Evolutionary conservation across 306 rosid species (phyloP), one percentile per base, ranked within the genome.

Genomic region (apple (Malus domestica)): DNA sequence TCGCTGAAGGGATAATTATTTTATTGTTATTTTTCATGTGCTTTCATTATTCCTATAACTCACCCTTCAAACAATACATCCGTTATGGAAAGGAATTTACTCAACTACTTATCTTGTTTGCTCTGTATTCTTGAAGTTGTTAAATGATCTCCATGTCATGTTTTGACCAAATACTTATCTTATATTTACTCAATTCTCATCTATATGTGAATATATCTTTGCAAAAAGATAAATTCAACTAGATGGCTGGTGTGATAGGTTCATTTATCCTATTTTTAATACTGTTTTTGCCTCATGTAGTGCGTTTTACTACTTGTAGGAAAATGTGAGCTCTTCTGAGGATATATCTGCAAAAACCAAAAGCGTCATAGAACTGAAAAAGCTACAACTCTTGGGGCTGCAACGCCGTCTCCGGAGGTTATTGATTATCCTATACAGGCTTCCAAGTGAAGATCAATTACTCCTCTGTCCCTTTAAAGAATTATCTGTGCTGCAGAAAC

Each of bases 331-430:
- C 85, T 92, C 98, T 23, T 93, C 98, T 29, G 99, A 93, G 81
- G 99, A 93, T 86, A 90, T 96, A 84, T 89, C 98, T 85, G 89
- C 99, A 40, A 96, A 90, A 85, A 96, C 99, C 68, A 92, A 86
- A 85, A 96, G 98, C 83, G 99, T 96, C 76, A 96, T 96, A 82
- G 99, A 96, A 82, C 90, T 96, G 90, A 96, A 96, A 80, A 96
- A 96, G 64, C 98, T 96, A 71, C 99, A 96, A 80, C 86, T 96
- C 74, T 84, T 93, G 81, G 94, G 89, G 71, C 97, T 96, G 68
- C 99, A 96, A 77, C 91, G 89, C 67, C 99, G 99, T 67, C 94
- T 96, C n/a, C 84, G 96, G 62, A 88, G 97, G 99, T 91, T 83
- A 81, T 70, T 67, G n/a, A 16, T 25, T 3, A 71, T 76, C 62